Percentiles rank a stretch among this genome's conserved stretches.
Conservation (phyloP, 306 rosid species). For the barrel medic (Medicago truncatula) region MtrunA17r5.0-ANR NC_053046.1:24004001-24004500, state of each 20-base stretch:
- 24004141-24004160: constrained; percentile 73
- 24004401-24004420: constrained; percentile 58
- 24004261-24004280: constrained; percentile 65
- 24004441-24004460: constrained; percentile 83
- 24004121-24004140: constrained; percentile 74
- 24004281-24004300: constrained; percentile 84
- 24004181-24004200: constrained; percentile 86
- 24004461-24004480: constrained; percentile 94
- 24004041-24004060: constrained; percentile 91
- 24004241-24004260: constrained; percentile 75
- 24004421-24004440: constrained; percentile 70
- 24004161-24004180: constrained; percentile 85
- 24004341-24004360: constrained; percentile 76
- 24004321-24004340: constrained; percentile 78
- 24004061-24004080: constrained; percentile 97
- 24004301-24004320: constrained; percentile 87
- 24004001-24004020: constrained; percentile 92
- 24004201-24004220: constrained; percentile 70
- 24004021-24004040: constrained; percentile 95
- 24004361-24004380: constrained; percentile 64
- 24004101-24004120: constrained; percentile 86
- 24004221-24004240: constrained; percentile 70
- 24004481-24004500: constrained; percentile 80
- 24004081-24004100: constrained; percentile 98
- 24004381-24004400: constrained; percentile 49